Conservation (phyloP, 2,329 filamentous ascomycete species). For the Sclerotinia subarctica region DNA sequence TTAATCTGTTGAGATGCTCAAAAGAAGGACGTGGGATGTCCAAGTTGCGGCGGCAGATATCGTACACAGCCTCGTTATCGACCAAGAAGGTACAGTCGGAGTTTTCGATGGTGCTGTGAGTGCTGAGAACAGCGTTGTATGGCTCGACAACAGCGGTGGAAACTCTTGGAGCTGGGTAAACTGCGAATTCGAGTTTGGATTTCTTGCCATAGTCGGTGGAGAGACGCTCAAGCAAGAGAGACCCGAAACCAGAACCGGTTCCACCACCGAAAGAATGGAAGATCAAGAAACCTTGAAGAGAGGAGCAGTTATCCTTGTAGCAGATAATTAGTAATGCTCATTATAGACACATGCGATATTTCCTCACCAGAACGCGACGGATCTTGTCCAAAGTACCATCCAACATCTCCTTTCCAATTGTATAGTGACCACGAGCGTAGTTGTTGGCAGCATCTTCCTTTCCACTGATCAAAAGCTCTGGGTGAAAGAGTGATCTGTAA, state of each 20-base stretch:
- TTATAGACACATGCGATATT: not conserved
- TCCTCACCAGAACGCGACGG: conserved; percentile 57
- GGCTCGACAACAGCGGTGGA: conserved; percentile 66
- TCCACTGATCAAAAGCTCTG: conserved; percentile 62
- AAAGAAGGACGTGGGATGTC: conserved; percentile 63
- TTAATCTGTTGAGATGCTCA: conserved; percentile 63
- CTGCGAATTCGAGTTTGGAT: conserved; percentile 64
- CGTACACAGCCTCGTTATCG: conserved; percentile 66
- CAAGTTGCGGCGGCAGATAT: conserved; percentile 63
- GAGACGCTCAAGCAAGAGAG: conserved; percentile 61
- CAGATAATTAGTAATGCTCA: conserved; percentile 18
- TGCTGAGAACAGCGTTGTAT: conserved; percentile 61
- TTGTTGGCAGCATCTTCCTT: conserved; percentile 70
- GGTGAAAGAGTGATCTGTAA: conserved; percentile 63
- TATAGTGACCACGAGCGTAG: conserved; percentile 68
- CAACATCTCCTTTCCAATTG: conserved; percentile 64
- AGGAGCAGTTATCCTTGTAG: conserved; percentile 58
- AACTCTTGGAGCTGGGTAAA: conserved; percentile 62
- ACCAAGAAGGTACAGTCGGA: conserved; percentile 67
- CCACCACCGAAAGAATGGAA: conserved; percentile 68
- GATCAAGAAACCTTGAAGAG: conserved; percentile 64
- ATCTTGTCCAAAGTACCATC: conserved; percentile 63
- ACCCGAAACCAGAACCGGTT: conserved; percentile 65
- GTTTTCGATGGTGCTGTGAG: conserved; percentile 61
- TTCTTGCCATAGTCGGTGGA: conserved; percentile 66